Base-by-base conservation (phyloP, 1,284 basidiomycete genomes). In the Ustilago vetiveriae region DNA sequence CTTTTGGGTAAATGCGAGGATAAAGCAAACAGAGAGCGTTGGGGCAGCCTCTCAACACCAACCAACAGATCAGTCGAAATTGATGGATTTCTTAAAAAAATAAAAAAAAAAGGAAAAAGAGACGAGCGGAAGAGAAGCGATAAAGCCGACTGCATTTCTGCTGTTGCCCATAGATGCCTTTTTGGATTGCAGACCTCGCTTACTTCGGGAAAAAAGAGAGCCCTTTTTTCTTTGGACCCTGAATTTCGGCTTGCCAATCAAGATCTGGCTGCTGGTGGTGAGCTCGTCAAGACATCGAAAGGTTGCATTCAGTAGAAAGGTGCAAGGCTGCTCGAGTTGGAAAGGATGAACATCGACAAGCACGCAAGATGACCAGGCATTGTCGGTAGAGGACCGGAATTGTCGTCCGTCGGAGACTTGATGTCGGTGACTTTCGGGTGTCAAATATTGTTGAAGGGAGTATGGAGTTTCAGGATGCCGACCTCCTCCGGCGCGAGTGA, bases 111-210 rank as follows among this genome's bases (percentile, higher is more conserved):
- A 32, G 16, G 32, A 32, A 30, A 13, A 16, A 44, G 33, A 16
- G 33, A n/a, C n/a, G n/a, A n/a, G 33, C 13, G 10, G 33, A 11
- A 35, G 16, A 11, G 33, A 16, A 11, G 43, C 44, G 44, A 45
- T 45, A 45, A 45, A 45, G 44, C 44, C 32, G 45, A 47, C 37
- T n/a, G n/a, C n/a, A n/a, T n/a, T n/a, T n/a, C n/a, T n/a, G n/a
- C n/a, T n/a, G n/a, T n/a, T n/a, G n/a, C n/a, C n/a, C n/a, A n/a
- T n/a, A n/a, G n/a, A n/a, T n/a, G 29, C 29, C 29, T 30, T 8
- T 14, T 14, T 30, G 29, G 29, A 30, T 10, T 14, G 13, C n/a
- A n/a, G n/a, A n/a, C 33, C 39, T 45, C 43, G 43, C 43, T 45
- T 36, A 45, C n/a, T n/a, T n/a, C n/a, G n/a, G n/a, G n/a, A n/a